phyloP scores from a whole-genome alignment of 768 basidiomycete genomes.

The Pleurotus platypus region DNA sequence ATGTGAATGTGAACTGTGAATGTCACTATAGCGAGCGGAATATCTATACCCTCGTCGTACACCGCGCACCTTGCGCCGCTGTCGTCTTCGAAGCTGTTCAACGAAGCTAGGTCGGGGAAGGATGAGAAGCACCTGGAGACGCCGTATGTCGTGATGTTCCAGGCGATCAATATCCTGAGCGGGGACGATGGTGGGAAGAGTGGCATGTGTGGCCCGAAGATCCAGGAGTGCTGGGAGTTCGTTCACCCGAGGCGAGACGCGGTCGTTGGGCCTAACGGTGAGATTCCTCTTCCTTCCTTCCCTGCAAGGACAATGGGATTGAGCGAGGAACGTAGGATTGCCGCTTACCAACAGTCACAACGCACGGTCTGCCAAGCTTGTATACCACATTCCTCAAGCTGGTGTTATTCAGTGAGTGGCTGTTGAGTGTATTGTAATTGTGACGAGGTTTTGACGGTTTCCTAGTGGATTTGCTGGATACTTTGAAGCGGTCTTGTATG shows the following conservation, averaged over 20 bases:
- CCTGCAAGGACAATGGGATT: no score
- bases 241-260: constrained; percentile 87
- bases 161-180: constrained; percentile 86
- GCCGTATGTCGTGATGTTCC: constrained; percentile 98
- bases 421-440: background rate
- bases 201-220: constrained; percentile 71
- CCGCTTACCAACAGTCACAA: constrained; percentile 98
- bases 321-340: constrained; percentile 48
- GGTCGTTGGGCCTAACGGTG: constrained; percentile 70
- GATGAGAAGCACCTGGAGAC: constrained; percentile 81
- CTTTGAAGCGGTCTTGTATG: constrained; percentile 92
- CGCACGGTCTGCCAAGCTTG: constrained; percentile 77
- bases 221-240: constrained; percentile 98
- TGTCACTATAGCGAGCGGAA: constrained; percentile 66
- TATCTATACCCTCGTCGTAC: constrained; percentile 96
- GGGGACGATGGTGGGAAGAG: constrained; percentile 61
- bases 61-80: constrained; percentile 92
- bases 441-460: background rate
- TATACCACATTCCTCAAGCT: constrained; percentile 92
- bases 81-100: constrained; percentile 89
- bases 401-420: constrained; percentile 74
- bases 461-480: constrained; percentile 86
- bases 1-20: background rate
- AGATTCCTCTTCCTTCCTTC: constrained; percentile 7
- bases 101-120: constrained; percentile 68